Conservation (phyloP, 805 yeast species). For the Lipomyces sp. region DNA sequence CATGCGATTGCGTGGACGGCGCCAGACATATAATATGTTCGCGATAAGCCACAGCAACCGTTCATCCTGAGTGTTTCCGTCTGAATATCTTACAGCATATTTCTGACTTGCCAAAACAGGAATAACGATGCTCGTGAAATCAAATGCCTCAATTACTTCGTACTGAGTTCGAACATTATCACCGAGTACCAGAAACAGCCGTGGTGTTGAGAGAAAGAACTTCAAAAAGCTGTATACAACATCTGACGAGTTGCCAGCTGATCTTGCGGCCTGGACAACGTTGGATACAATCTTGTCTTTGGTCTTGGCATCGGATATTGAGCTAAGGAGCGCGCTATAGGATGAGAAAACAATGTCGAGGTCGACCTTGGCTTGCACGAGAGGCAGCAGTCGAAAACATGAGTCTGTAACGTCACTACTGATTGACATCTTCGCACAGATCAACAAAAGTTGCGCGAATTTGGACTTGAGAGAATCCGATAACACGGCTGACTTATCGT, state of each 20-base stretch:
- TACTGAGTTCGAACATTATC: not conserved
- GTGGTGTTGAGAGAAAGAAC: slow-evolving; percentile 17
- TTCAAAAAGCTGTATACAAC: not conserved
- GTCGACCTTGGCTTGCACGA: slow-evolving; percentile 9
- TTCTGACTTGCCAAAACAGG: slow-evolving; percentile 1
- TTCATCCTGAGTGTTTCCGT: not conserved
- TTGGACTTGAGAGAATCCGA: not conserved
- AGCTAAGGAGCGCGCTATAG: slow-evolving; percentile 11
- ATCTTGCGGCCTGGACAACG: not conserved
- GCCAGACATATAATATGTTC: slow-evolving; percentile 15
- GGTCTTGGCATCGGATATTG: not conserved
- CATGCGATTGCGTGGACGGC: not conserved
- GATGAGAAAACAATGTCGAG: slow-evolving; percentile 12
- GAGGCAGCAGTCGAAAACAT: slow-evolving; percentile 7
- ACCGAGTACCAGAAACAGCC: slow-evolving; percentile 1
- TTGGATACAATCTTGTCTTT: slow-evolving; percentile 10
- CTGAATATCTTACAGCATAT: not conserved
- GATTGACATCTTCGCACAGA: slow-evolving; percentile 1
- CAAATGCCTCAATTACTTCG: not conserved
- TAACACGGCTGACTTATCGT: not conserved
- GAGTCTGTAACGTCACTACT: slow-evolving; percentile 4
- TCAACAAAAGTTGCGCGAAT: slow-evolving; percentile 8
- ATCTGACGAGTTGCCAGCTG: not conserved
- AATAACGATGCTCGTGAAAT: slow-evolving; percentile 4
- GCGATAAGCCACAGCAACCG: slow-evolving; percentile 18